Base-by-base conservation (phyloP, 2,329 filamentous ascomycete genomes). In the Fusarium newnesense region DNA sequence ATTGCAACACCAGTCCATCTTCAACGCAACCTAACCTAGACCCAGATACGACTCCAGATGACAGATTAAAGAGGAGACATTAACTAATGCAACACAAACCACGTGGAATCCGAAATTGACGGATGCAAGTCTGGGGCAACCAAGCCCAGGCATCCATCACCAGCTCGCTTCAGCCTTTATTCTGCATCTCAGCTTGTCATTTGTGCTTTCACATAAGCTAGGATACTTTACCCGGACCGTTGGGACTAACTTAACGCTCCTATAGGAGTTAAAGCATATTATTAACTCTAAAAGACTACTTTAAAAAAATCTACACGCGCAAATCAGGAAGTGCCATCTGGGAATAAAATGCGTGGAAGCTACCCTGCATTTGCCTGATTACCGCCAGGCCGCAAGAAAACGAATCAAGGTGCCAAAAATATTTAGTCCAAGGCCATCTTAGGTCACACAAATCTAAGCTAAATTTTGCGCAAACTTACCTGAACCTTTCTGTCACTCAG, bases 401-500 rank as follows among this genome's bases (percentile, higher is more conserved):
- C n/a, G n/a, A 5, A 12, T 7, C 0, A 12, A 5, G 0, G 4
- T 9, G 4, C 3, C 28, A 32, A 16, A 49, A 49, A 30, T 7
- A 46, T 8, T 3, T 6, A 4, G 4, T 7, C 18, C 0, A 13
- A 7, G 24, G 24, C 24, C 24, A 24, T 24, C 24, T 24, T 24
- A 24, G 0, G 4, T 12, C 8, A n/a, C n/a, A n/a, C n/a, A n/a
- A n/a, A 16, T 16, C 13, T 16, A 34, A 11, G 2, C 7, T 3
- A 4, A 28, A 7, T 3, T 4, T 7, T 9, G 8, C 11, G 10
- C 1, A 28, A 6, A 4, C 1, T 13, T 7, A 2, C 5, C 24
- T 7, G 1, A 21, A 4, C 7, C 2, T 6, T 32, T 50, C 0
- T 50, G 15, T 50, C 47, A 24, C 2, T 0, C 2, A 1, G 0